Evolutionary conservation across 2,329 filamentous ascomycete genomes (phyloP).

Genomic region (Stagonosporopsis vannaccii): DNA sequence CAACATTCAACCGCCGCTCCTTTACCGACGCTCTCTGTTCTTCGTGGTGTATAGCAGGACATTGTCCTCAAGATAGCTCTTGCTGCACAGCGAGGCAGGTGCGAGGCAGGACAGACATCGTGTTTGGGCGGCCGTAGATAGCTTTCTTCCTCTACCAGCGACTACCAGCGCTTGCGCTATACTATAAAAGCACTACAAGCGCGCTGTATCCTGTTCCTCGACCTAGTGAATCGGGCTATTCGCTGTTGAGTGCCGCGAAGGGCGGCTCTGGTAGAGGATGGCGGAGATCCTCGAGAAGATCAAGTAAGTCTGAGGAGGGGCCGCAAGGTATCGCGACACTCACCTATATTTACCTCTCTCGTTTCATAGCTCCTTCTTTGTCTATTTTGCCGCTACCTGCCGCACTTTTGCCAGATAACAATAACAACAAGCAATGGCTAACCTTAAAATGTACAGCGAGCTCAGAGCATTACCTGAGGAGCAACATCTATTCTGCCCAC

Average conservation of each 20-base stretch:
- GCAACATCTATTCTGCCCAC: slow-evolving; percentile 59
- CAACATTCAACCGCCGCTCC: neutral
- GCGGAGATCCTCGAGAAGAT: slow-evolving; percentile 46
- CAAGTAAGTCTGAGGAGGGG: slow-evolving; percentile 34
- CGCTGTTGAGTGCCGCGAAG: slow-evolving; percentile 5
- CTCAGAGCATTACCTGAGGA: slow-evolving; percentile 48
- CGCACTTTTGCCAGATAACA: neutral
- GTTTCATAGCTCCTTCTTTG: neutral
- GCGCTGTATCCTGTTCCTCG: slow-evolving; percentile 23
- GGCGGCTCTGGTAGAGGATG: slow-evolving; percentile 30
- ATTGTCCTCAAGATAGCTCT: neutral
- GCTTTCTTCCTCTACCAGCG: slow-evolving; percentile 7
- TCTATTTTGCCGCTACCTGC: neutral
- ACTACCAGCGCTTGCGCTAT: neutral
- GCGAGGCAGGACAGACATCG: slow-evolving; percentile 1
- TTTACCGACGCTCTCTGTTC: neutral
- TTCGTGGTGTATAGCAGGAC: neutral
- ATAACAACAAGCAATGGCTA: slow-evolving; percentile 26
- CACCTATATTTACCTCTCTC: neutral
- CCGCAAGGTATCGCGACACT: neutral
- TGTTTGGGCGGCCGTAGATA: slow-evolving; percentile 14
- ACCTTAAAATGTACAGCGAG: slow-evolving; percentile 40
- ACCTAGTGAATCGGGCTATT: slow-evolving; percentile 12
- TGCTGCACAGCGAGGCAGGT: neutral
- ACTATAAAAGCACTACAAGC: neutral